Evolutionary conservation across 1,284 basidiomycete species (phyloP), one percentile per base, ranked within the genome.

Genomic region (Limonomyces culmigenus): DNA sequence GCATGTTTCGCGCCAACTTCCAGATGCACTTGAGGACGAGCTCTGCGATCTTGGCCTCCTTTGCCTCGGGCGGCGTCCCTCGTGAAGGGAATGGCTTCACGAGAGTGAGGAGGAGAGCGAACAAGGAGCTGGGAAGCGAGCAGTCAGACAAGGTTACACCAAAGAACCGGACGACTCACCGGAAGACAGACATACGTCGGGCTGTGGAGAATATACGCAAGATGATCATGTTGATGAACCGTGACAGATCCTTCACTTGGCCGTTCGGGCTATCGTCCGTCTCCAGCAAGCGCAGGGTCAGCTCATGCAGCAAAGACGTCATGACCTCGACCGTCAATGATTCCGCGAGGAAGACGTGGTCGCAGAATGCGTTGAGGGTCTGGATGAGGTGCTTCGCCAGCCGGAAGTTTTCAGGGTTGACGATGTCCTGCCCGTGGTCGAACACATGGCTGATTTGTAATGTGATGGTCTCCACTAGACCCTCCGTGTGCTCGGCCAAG

Each of bases 201-300:
- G 86, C 85, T 12, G 89, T 91, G 21, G 88, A 83, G 57, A 99
- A 93, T 36, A 93, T 58, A 19, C 92, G 77, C 37, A 98, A 65
- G 40, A 98, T 84, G 40, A 98, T 92, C 78, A 96, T 93, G 57
- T 98, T 98, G 57, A 98, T 88, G 55, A 95, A 96, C 40, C 88
- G 77, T 15, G 91, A 91, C 45, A 95, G 53, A 54, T 95, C 83
- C 54, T 89, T 84, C 39, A 88, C 68, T 46, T 81, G 74, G 49
- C 66, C 70, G 37, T 78, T 63, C 15, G 58, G 55, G 43, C 74
- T 85, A 46, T 91, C 87, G 47, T 95, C 89, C 31, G 91, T 91
- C 50, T 93, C 85, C 30, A 95, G 68, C 25, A 98, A 65, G 17
- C 92, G 76, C 38, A 87, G 59, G 0, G 91, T 92, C 41, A 98